Evolutionary conservation across 2,329 filamentous ascomycete species (phyloP).

Genomic region (Dactylellina parvicollis): DNA sequence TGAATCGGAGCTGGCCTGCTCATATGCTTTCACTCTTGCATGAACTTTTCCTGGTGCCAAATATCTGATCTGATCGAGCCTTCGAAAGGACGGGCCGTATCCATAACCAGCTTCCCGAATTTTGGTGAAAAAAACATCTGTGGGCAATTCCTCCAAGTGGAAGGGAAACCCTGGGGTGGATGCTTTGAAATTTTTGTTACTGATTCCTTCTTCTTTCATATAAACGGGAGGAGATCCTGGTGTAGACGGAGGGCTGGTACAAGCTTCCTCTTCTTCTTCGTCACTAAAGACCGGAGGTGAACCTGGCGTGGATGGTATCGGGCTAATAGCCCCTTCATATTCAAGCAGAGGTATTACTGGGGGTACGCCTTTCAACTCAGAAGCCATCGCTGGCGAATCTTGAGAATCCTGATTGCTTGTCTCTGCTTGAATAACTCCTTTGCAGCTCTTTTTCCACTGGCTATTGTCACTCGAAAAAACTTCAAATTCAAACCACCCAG

Average conservation of each 20-base stretch:
- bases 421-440: conserved; percentile 9
- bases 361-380: no score
- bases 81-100: conserved; percentile 62
- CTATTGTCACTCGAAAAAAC: conserved; percentile 6
- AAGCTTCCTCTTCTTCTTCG: not conserved
- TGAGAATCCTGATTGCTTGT: not conserved
- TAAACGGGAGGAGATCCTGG: not conserved
- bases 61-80: conserved; percentile 56
- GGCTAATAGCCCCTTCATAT: not conserved
- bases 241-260: not conserved
- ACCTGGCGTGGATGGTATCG: not conserved
- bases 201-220: not conserved
- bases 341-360: not conserved
- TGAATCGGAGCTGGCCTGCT: not conserved
- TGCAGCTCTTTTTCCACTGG: conserved; percentile 36
- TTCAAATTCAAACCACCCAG: conserved; percentile 35
- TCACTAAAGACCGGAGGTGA: not conserved
- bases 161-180: not conserved
- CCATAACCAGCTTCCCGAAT: conserved; percentile 61
- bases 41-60: not conserved
- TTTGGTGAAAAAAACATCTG: conserved; percentile 58
- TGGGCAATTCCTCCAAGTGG: not conserved
- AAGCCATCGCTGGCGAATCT: no score
- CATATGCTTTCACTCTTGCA: not conserved
- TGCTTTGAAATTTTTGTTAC: not conserved